Percentiles rank a stretch among this genome's conserved stretches.
These are phyloP conservation scores for Cladosporium sp. DNA, from an alignment of 2,329 filamentous ascomycete genomes.

Conservation along the genomic window DNA sequence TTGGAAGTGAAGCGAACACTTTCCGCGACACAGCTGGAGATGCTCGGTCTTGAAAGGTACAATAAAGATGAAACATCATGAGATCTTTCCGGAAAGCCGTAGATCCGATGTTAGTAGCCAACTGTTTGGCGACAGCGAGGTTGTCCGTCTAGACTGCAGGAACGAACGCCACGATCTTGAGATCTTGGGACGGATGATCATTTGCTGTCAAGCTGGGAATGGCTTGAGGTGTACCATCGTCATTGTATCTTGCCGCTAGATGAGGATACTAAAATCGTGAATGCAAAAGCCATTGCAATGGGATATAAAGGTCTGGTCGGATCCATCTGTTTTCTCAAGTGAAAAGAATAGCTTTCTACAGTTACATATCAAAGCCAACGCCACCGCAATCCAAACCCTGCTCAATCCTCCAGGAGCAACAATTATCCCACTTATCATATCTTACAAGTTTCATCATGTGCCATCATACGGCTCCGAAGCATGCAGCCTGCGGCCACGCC, in stretches of 20 bases:
- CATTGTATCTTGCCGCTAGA: no score
- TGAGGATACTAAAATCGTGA: no score
- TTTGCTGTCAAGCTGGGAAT: not conserved
- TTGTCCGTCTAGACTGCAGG: not conserved
- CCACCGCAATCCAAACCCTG: not conserved
- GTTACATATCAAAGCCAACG: no score
- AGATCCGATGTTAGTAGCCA: not conserved
- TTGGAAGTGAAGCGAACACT: no score
- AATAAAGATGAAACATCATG: not conserved
- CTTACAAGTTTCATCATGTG: no score
- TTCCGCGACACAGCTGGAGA: not conserved
- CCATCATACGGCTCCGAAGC: slow-evolving; percentile 10
- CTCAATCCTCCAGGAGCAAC: not conserved
- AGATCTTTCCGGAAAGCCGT: not conserved
- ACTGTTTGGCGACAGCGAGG: not conserved
- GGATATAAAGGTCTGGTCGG: no score
- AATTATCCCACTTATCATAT: no score
- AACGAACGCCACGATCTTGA: not conserved
- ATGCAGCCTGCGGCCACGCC: slow-evolving; percentile 14
- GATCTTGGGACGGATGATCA: not conserved
- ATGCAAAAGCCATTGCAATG: no score
- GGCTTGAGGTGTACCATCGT: no score
- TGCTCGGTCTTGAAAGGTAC: not conserved
- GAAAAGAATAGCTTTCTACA: no score
- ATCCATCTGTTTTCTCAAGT: no score